Evolutionary conservation across 169 alveolate genomes (phyloP), one percentile per base, ranked within the genome.

Genomic region (Plasmodium malariae): DNA sequence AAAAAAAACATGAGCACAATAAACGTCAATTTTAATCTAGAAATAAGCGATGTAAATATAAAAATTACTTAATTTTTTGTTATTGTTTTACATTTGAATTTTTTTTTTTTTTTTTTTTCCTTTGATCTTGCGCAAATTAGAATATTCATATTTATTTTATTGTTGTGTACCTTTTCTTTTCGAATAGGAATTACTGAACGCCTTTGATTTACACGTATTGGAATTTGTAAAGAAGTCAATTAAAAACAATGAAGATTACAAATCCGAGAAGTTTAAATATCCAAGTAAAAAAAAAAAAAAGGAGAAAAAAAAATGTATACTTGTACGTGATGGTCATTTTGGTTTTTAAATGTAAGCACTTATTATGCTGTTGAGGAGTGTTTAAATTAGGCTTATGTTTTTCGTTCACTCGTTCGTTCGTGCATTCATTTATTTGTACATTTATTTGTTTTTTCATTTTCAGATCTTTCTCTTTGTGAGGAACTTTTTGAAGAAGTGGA

Each of bases 211-310:
- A 55, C 89, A 78, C 76, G 65, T 63, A 0, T 40, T 78, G 26
- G 89, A 78, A 51, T 62, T 60, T 78, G 71, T 78, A 36, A 62
- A 62, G 34, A 78, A 55, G 37, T 34, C 72, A 12, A 78, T 78
- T 54, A 78, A 62, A 65, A 78, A 78, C 63, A 78, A 78, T 55
- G 89, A 78, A 55, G 89, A 78, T 40, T 78, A 78, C 32, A 78
- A 78, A 69, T 55, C 45, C 26, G 89, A 78, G 48, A 60, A 63
- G 63, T 78, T 60, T 78, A 78, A 78, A 78, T 78, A 78, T 63
- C 89, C 89, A 48, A 78, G 87, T 73, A 73, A 73, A 62, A 19
- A 63, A 73, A 17, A 28, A 34, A 73, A n/a, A 2, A 36, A 4
- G 12, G 54, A 57, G 14, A 54, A n/a, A 51, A 51, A 9, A 32